phyloP scores from a whole-genome alignment of 768 basidiomycete genomes.

The Kwoniella newhampshirensis region DNA sequence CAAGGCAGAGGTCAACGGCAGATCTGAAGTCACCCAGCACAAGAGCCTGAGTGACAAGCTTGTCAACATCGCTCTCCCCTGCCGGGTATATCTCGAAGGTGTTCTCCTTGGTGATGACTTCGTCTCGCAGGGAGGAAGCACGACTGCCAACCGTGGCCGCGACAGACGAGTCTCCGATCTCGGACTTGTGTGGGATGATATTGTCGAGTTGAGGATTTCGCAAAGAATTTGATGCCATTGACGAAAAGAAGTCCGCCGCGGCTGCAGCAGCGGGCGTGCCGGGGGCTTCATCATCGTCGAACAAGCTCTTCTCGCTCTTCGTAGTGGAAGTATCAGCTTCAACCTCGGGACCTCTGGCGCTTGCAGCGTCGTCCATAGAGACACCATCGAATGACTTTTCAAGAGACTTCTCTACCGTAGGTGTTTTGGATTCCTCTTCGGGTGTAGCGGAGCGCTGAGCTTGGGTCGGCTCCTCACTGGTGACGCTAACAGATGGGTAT shows the following conservation, averaged over 20 bases:
- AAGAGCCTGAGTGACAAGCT: conserved; percentile 84
- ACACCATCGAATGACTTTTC: conserved; percentile 45
- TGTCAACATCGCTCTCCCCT: conserved; percentile 82
- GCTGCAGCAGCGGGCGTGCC: conserved; percentile 69
- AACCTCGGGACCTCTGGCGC: conserved; percentile 35
- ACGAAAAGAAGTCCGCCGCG: conserved; percentile 77
- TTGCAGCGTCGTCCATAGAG: background rate
- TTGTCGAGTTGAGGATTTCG: conserved; percentile 56
- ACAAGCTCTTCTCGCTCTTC: conserved; percentile 74
- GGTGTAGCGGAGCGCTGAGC: background rate
- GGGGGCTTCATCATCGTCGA: conserved; percentile 69
- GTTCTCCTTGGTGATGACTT: conserved; percentile 66
- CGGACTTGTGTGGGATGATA: conserved; percentile 71
- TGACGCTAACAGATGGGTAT: conserved; percentile 18
- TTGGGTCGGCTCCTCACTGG: background rate
- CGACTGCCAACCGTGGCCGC: conserved; percentile 93
- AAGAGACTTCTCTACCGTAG: conserved; percentile 46
- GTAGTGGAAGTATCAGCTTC: conserved; percentile 53
- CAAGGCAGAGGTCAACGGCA: conserved; percentile 87
- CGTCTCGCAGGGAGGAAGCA: conserved; percentile 72
- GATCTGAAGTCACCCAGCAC: conserved; percentile 94
- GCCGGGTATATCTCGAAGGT: conserved; percentile 87
- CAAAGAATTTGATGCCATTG: conserved; percentile 60
- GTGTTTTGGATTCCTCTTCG: conserved; percentile 54
- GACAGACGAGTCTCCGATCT: conserved; percentile 83